A percentile compares a stretch with the other conserved stretches of the same genome.
These are phyloP conservation scores for Acer saccharum DNA, from an alignment of 345 rosid species.

Conservation along the genomic window DNA sequence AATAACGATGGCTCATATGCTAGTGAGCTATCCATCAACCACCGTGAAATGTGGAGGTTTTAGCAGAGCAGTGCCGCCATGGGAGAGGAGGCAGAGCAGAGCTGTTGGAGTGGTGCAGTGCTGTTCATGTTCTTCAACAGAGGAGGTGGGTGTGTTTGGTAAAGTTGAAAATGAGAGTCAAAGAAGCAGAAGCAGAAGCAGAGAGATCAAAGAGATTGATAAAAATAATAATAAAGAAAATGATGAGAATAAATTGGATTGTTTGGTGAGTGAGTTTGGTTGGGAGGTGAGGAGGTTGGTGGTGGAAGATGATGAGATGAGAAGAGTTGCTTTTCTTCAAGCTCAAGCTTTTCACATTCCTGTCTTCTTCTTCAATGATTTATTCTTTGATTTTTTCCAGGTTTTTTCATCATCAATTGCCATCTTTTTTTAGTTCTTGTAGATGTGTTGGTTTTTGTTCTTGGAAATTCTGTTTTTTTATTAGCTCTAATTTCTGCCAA, in stretches of 20 bases:
- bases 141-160: slow-evolving; percentile 21
- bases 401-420: slow-evolving; percentile 27
- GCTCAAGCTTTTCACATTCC: slow-evolving; percentile 87
- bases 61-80: background rate
- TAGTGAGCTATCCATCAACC: background rate
- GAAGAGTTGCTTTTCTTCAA: slow-evolving; percentile 65
- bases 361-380: slow-evolving; percentile 55
- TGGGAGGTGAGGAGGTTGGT: slow-evolving; percentile 74
- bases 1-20: background rate
- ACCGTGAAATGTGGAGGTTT: background rate
- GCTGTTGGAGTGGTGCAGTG: background rate
- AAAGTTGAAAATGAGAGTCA: slow-evolving; percentile 11
- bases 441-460: too few species aligned
- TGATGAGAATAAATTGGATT: slow-evolving; percentile 26
- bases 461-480: background rate
- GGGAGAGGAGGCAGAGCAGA: background rate
- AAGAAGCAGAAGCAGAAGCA: background rate
- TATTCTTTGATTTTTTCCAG: slow-evolving; percentile 78
- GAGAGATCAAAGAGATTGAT: slow-evolving; percentile 18
- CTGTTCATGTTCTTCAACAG: slow-evolving; percentile 12
- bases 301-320: slow-evolving; percentile 51
- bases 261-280: slow-evolving; percentile 56
- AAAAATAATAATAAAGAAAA: background rate
- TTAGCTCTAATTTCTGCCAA: background rate
- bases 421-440: too few species aligned